Evolutionary conservation across 1,139 yeast genomes (phyloP).

Genomic region (Scheffersomyces quercinus): DNA sequence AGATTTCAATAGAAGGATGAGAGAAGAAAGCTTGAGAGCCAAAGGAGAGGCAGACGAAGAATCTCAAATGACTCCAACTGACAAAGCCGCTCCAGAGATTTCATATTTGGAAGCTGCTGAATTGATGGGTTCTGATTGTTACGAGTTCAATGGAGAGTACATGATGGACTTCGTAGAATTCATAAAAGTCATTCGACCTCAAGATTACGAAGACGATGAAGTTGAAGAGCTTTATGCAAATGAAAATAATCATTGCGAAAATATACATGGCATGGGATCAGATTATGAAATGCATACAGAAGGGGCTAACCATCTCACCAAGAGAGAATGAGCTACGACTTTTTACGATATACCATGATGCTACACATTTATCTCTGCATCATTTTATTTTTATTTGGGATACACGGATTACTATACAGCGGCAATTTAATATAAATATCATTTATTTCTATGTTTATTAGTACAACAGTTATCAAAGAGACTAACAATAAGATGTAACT

Average conservation of each 20-base stretch:
- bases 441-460: neutral
- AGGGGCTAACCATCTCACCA: constrained; percentile 5
- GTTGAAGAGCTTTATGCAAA: constrained; percentile 1
- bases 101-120: constrained; percentile 35
- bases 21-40: constrained; percentile 16
- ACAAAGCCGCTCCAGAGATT: constrained; percentile 8
- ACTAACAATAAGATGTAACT: too few relatives aligned
- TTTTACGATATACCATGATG: too few relatives aligned
- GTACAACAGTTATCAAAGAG: neutral
- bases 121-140: constrained; percentile 49
- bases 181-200: constrained; percentile 42
- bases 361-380: too few relatives aligned
- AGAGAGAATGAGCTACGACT: constrained; percentile 4
- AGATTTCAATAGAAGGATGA: constrained; percentile 35
- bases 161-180: constrained; percentile 51
- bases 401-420: too few relatives aligned
- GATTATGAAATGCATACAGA: constrained; percentile 21
- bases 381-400: too few relatives aligned
- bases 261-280: constrained; percentile 10
- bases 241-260: neutral
- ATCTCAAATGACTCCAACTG: constrained; percentile 19
- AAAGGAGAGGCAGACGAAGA: constrained; percentile 15
- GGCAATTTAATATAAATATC: too few relatives aligned
- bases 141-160: constrained; percentile 55
- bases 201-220: constrained; percentile 34